Conservation (phyloP, 1,284 basidiomycete genomes). For the Taiwanofungus camphoratus region DNA sequence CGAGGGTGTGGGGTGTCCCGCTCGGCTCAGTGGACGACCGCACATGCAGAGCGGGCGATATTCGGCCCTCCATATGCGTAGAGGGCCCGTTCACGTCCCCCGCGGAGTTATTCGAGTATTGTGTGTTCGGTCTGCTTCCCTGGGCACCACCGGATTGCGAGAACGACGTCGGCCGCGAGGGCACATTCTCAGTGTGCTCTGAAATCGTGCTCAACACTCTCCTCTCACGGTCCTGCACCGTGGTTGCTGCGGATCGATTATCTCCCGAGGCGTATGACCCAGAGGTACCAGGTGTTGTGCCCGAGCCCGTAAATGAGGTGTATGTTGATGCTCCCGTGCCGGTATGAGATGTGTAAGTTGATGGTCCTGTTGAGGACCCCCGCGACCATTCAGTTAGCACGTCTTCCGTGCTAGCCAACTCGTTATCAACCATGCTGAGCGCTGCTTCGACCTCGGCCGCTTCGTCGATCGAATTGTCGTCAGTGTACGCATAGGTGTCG, state of each 20-base stretch:
- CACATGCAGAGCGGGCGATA: constrained; percentile 19
- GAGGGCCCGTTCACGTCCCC: constrained; percentile 23
- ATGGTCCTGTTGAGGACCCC: constrained; percentile 18
- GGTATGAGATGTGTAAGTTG: constrained; percentile 17
- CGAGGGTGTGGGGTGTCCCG: constrained; percentile 11
- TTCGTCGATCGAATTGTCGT: constrained; percentile 42
- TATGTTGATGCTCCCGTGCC: constrained; percentile 18
- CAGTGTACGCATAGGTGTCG: constrained; percentile 32
- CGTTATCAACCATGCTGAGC: constrained; percentile 57
- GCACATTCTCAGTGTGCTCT: constrained; percentile 33
- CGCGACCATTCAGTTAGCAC: constrained; percentile 54
- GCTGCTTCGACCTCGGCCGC: constrained; percentile 60
- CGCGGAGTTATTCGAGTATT: constrained; percentile 16
- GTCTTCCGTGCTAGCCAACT: constrained; percentile 56
- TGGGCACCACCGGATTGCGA: constrained; percentile 18
- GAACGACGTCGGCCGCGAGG: constrained; percentile 30
- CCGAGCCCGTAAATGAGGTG: constrained; percentile 14
- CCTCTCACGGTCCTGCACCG: constrained; percentile 19
- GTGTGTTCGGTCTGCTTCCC: constrained; percentile 22
- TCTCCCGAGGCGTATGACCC: constrained; percentile 16
- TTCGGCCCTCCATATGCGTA: constrained; percentile 13
- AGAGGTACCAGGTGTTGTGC: constrained; percentile 11
- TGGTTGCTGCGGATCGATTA: constrained; percentile 16
- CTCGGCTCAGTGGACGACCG: constrained; percentile 28
- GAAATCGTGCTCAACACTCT: constrained; percentile 34